These are phyloP conservation scores for Hondaea fermentalgiana DNA, from an alignment of 108 stramenopile genomes.

Conservation along the genomic window DNA sequence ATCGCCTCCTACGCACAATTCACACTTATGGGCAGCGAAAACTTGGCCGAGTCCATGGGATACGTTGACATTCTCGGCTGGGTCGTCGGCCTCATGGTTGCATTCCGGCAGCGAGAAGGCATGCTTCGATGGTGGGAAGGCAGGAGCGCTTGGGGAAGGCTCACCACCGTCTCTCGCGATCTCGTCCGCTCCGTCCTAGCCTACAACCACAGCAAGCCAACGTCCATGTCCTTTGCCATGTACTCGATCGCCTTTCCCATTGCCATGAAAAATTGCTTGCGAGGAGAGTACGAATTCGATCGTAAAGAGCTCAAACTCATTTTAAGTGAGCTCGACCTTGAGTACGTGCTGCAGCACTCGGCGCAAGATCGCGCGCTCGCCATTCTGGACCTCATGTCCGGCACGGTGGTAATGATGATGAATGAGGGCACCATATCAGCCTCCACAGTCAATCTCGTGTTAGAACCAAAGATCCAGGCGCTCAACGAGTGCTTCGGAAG, in stretches of 20 bases:
- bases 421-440: neutral
- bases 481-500: neutral
- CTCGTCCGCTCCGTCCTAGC: neutral
- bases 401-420: neutral
- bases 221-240: conserved; percentile 8
- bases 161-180: neutral
- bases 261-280: neutral
- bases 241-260: neutral
- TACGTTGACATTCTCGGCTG: neutral
- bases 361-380: neutral
- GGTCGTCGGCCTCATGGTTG: conserved; percentile 3
- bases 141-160: neutral
- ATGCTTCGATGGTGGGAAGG: conserved; percentile 6
- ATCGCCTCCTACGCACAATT: neutral
- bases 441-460: neutral
- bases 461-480: neutral
- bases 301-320: neutral
- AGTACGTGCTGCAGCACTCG: neutral
- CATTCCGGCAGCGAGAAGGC: neutral
- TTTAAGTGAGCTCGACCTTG: neutral
- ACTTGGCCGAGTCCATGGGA: neutral
- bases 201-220: neutral
- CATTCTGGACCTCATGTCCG: neutral
- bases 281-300: neutral
- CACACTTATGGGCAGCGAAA: neutral